phyloP scores from a whole-genome alignment of 257 asterid genomes.

The Orobanche coerulescens region DNA sequence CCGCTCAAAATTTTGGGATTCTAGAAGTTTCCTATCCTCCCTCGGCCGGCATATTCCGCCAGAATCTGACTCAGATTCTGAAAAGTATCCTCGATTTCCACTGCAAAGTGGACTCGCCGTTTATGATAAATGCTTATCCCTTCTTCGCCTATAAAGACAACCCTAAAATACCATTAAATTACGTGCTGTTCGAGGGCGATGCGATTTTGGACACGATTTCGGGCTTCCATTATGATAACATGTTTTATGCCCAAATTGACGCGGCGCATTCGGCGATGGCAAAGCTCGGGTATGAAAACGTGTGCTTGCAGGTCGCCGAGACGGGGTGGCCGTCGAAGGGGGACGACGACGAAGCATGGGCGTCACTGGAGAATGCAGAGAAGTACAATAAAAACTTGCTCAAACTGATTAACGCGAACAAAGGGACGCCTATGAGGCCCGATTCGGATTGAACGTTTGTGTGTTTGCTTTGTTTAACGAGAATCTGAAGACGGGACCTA shows the following conservation, averaged over 20 bases:
- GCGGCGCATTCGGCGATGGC: slow-evolving; percentile 69
- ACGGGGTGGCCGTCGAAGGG: slow-evolving; percentile 95
- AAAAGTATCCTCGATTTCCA: slow-evolving; percentile 56
- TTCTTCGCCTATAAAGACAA: slow-evolving; percentile 65
- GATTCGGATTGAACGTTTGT: slow-evolving; percentile 46
- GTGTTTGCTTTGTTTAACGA: slow-evolving; percentile 79
- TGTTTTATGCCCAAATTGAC: slow-evolving; percentile 79
- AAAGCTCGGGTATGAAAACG: slow-evolving; percentile 54
- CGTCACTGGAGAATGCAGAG: slow-evolving; percentile 65
- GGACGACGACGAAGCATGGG: slow-evolving; percentile 72
- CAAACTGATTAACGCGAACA: slow-evolving; percentile 47
- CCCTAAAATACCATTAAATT: slow-evolving; percentile 56
- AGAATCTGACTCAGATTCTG: slow-evolving; percentile 37
- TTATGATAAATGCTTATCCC: slow-evolving; percentile 73
- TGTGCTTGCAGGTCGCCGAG: slow-evolving; percentile 76
- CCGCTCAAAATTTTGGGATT: slow-evolving; percentile 68
- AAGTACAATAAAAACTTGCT: slow-evolving; percentile 58
- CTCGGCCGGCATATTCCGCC: slow-evolving; percentile 61
- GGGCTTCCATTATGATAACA: slow-evolving; percentile 60
- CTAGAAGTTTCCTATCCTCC: slow-evolving; percentile 77
- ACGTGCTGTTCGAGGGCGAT: slow-evolving; percentile 48
- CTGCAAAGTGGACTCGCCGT: slow-evolving; percentile 52
- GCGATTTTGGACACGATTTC: slow-evolving; percentile 42
- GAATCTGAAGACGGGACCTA: slow-evolving; percentile 84
- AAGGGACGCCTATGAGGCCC: slow-evolving; percentile 82